Evolutionary conservation across 805 yeast species (phyloP), one percentile per base, ranked within the genome.

Genomic region (Saturnispora dispora): DNA sequence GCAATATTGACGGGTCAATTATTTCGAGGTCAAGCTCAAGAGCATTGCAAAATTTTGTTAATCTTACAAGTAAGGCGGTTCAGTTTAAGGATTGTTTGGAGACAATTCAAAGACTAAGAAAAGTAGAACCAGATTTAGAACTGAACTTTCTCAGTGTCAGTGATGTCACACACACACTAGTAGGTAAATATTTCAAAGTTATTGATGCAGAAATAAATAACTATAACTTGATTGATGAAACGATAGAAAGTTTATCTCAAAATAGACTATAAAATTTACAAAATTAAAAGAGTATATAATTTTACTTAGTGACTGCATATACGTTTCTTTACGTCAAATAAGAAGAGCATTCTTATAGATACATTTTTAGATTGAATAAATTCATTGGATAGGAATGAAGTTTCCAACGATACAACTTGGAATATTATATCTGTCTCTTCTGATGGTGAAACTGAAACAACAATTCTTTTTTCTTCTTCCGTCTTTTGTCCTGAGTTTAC

Each of bases 331-430:
- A n/a, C 11, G 20, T 20, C 9, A 20, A 37, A 37, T 4, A 8
- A 37, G 13, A 4, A n/a, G 17, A n/a, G 22, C 41, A 37, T 18
- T 35, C 18, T 5, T 10, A 11, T 18, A 2, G 28, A 46, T 15
- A n/a, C 8, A 7, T 9, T 25, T 25, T 1, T 7, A 25, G 5
- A 25, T 25, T 25, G 8, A 7, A 7, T 25, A 25, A 25, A 25
- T 25, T 48, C 32, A 65, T 51, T 65, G 66, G 46, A 86, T 82
- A 6, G 97, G 98, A 50, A 90, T 88, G 63, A 90, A 90, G 62
- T 91, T 90, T 2, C 98, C 98, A 15, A 91, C 95, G 42, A 90
- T 91, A 67, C 96, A 89, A 65, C 95, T 86, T 20, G 98, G 98
- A 53, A 91, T 91, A 61, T 91, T 91, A 65, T 91, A 91, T 54